phyloP scores from a whole-genome alignment of 2,329 filamentous ascomycete genomes.

The Calonectria pteridis region DNA sequence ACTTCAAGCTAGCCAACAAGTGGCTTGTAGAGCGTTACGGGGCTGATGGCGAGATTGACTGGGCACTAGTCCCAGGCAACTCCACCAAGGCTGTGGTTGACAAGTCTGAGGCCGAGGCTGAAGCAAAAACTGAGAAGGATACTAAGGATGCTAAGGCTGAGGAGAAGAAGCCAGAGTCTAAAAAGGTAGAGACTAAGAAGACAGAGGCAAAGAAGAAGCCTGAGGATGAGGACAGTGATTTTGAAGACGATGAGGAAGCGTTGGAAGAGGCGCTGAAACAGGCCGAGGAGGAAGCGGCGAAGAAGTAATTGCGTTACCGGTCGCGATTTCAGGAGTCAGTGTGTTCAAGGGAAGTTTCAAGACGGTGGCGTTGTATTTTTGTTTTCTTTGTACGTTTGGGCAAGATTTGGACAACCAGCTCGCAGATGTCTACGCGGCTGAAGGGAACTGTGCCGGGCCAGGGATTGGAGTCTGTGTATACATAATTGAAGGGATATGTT shows the following conservation, averaged over 20 bases:
- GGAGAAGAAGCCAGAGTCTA: slow-evolving; percentile 41
- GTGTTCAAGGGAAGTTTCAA: slow-evolving; percentile 25
- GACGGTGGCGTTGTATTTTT: slow-evolving; percentile 32
- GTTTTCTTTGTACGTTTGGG: slow-evolving; percentile 14
- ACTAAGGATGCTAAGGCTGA: slow-evolving; percentile 35
- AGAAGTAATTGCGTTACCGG: slow-evolving; percentile 24
- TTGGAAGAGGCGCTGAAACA: slow-evolving; percentile 51
- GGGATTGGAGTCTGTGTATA: slow-evolving; percentile 33
- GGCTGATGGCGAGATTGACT: slow-evolving; percentile 84
- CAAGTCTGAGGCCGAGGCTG: slow-evolving; percentile 44
- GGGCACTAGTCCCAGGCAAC: slow-evolving; percentile 69
- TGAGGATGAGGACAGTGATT: slow-evolving; percentile 45
- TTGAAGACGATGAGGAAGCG: slow-evolving; percentile 54
- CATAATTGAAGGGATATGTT: not conserved
- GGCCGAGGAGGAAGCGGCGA: slow-evolving; percentile 46
- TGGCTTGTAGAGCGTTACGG: slow-evolving; percentile 88
- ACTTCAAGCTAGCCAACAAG: slow-evolving; percentile 85
- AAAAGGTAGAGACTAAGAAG: slow-evolving; percentile 35
- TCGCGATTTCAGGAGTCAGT: slow-evolving; percentile 12
- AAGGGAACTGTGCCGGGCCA: slow-evolving; percentile 28
- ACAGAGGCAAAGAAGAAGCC: slow-evolving; percentile 29
- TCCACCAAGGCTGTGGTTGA: slow-evolving; percentile 47
- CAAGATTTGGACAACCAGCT: slow-evolving; percentile 18
- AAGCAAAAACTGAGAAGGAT: slow-evolving; percentile 7
- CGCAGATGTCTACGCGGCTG: slow-evolving; percentile 15